Evolutionary conservation across 2,329 filamentous ascomycete genomes (phyloP).

Genomic region (Phyllosticta citrichinensis): DNA sequence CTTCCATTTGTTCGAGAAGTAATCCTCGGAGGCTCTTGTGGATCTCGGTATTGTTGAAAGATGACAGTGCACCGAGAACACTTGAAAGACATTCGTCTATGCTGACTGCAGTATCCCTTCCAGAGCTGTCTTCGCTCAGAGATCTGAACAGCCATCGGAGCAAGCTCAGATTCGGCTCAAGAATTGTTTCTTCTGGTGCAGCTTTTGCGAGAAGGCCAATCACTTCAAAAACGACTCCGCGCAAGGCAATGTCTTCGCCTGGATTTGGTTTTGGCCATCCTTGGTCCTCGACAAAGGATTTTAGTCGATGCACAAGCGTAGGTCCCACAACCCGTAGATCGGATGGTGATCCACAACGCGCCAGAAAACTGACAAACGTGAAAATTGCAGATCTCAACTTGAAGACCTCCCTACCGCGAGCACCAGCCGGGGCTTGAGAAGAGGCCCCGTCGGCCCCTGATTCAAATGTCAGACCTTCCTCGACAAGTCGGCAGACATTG

Average conservation of each 20-base stretch:
- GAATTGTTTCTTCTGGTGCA: constrained; percentile 47
- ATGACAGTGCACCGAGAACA: constrained; percentile 46
- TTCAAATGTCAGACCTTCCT: constrained; percentile 32
- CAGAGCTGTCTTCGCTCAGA: constrained; percentile 66
- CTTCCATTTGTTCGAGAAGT: constrained; percentile 23
- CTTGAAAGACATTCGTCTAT: constrained; percentile 83
- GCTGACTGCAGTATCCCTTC: constrained; percentile 66
- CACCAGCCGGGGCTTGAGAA: constrained; percentile 33
- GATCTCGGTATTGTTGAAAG: constrained; percentile 36
- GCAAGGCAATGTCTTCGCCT: constrained; percentile 52
- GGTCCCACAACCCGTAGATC: constrained; percentile 57
- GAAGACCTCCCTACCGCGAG: constrained; percentile 55
- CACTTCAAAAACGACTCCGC: constrained; percentile 79
- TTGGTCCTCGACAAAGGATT: constrained; percentile 64
- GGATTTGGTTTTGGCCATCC: constrained; percentile 64
- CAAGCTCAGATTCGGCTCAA: constrained; percentile 43
- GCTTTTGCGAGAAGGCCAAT: constrained; percentile 70
- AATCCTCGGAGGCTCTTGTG: constrained; percentile 27
- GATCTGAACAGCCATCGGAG: constrained; percentile 76
- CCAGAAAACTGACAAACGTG: constrained; percentile 77
- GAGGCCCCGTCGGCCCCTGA: constrained; percentile 17
- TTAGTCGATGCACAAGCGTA: constrained; percentile 57
- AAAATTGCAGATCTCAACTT: constrained; percentile 79
- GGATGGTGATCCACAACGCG: constrained; percentile 55
- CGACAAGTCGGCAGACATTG: constrained; percentile 59